Evolutionary conservation across 2,329 filamentous ascomycete species (phyloP).

Genomic region (Rhytidhysteron rufulum): DNA sequence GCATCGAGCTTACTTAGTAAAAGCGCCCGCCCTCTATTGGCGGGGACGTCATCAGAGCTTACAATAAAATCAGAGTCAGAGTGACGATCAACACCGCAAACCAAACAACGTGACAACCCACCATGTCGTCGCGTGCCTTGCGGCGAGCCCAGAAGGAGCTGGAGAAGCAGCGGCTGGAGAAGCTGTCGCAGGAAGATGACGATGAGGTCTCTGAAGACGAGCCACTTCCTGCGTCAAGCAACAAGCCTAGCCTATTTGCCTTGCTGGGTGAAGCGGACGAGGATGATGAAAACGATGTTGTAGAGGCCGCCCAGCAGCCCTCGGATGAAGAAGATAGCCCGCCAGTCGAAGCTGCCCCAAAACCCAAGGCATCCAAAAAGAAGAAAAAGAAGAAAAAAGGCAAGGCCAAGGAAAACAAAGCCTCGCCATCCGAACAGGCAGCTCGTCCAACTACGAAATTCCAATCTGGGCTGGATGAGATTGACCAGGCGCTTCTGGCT

Average conservation of each 20-base stretch:
- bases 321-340: constrained; percentile 6
- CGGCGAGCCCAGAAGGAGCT: constrained; percentile 61
- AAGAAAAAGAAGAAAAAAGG: constrained; percentile 56
- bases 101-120: no score
- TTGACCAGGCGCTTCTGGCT: constrained; percentile 60
- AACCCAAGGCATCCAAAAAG: constrained; percentile 32
- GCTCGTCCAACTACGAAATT: constrained; percentile 16
- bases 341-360: constrained; percentile 13
- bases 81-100: no score
- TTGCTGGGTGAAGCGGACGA: constrained; percentile 41
- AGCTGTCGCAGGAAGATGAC: constrained; percentile 34
- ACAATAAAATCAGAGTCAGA: no score
- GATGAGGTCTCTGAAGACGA: constrained; percentile 39
- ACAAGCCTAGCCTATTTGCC: constrained; percentile 44
- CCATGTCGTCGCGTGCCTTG: constrained; percentile 64
- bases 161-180: constrained; percentile 48
- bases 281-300: constrained; percentile 21
- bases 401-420: constrained; percentile 51
- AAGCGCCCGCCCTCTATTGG: no score
- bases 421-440: constrained; percentile 15
- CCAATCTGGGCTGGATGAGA: constrained; percentile 53
- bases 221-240: constrained; percentile 17
- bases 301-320: constrained; percentile 30
- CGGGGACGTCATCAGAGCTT: no score
- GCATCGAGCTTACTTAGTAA: no score